These are phyloP conservation scores for Tremella fuciformis DNA, from an alignment of 768 basidiomycete genomes.

Conservation along the genomic window DNA sequence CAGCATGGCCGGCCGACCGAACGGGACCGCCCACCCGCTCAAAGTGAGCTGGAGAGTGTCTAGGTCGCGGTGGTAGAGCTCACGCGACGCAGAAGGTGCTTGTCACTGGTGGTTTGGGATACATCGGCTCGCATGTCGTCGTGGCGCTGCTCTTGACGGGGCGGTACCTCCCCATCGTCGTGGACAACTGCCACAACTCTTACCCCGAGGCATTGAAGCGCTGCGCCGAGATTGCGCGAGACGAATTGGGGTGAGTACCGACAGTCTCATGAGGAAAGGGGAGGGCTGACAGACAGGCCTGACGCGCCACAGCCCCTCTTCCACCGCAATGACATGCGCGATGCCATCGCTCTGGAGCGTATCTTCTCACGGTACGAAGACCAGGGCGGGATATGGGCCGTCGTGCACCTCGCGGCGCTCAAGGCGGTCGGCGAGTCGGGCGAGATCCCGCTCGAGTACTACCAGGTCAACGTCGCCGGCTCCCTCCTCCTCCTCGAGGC, in stretches of 20 bases:
- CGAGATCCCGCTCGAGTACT: slow-evolving; percentile 88
- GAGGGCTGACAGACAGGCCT: slow-evolving; percentile 19
- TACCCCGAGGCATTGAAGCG: slow-evolving; percentile 69
- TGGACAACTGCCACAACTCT: slow-evolving; percentile 96
- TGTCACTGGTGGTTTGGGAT: slow-evolving; percentile 46
- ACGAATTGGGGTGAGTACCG: slow-evolving; percentile 58
- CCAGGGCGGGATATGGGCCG: slow-evolving; percentile 85
- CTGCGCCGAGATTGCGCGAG: slow-evolving; percentile 69
- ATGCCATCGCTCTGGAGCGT: slow-evolving; percentile 64
- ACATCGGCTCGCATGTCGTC: slow-evolving; percentile 86
- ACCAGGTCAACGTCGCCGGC: slow-evolving; percentile 87
- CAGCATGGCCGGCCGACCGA: too few relatives aligned
- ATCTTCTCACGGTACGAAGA: slow-evolving; percentile 77
- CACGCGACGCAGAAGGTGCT: slow-evolving; percentile 26
- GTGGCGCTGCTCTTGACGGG: slow-evolving; percentile 79
- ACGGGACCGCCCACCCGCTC: background rate
- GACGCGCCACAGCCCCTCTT: slow-evolving; percentile 42
- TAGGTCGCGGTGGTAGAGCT: background rate
- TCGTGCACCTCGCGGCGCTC: slow-evolving; percentile 91
- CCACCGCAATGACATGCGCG: slow-evolving; percentile 67
- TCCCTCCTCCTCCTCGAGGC: slow-evolving; percentile 72
- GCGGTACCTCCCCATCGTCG: slow-evolving; percentile 83
- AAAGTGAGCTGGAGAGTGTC: background rate
- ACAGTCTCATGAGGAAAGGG: background rate
- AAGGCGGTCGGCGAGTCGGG: slow-evolving; percentile 98